phyloP scores from a whole-genome alignment of 768 basidiomycete genomes.

The Plicaturopsis crispa region DNA sequence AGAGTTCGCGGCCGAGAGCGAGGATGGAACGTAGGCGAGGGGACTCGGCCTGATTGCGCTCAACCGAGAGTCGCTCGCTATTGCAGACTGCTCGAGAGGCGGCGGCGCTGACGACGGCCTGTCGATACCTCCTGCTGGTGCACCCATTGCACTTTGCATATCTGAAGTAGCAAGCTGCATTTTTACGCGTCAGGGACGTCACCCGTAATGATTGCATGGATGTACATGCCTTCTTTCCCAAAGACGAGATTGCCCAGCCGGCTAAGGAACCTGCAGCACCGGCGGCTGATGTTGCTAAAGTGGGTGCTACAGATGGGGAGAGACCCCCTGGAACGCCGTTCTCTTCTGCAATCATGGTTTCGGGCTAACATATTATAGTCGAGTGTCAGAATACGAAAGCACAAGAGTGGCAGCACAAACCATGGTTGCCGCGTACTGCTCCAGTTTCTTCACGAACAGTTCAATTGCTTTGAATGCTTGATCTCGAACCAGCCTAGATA shows the following conservation, averaged over 20 bases:
- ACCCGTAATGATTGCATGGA: background rate
- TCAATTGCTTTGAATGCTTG: constrained; percentile 94
- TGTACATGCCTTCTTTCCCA: constrained; percentile 66
- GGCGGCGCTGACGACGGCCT: constrained; percentile 38
- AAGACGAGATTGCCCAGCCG: constrained; percentile 91
- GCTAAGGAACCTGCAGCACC: constrained; percentile 90
- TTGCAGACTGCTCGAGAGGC: constrained; percentile 9
- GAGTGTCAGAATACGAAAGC: background rate
- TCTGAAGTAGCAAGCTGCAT: constrained; percentile 66
- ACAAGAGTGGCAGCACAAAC: constrained; percentile 31
- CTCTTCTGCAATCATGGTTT: constrained; percentile 31
- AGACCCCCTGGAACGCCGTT: constrained; percentile 21
- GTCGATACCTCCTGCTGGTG: constrained; percentile 26
- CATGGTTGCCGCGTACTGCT: constrained; percentile 75
- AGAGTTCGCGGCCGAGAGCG: constrained; percentile 11
- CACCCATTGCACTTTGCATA: constrained; percentile 58
- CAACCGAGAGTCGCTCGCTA: constrained; percentile 3
- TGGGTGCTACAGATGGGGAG: constrained; percentile 19
- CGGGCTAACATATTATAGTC: constrained; percentile 49
- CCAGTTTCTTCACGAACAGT: constrained; percentile 77
- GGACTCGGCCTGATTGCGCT: constrained; percentile 7
- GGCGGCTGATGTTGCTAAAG: constrained; percentile 77
- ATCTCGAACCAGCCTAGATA: constrained; percentile 77
- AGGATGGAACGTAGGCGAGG: constrained; percentile 3
- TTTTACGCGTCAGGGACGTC: background rate